Evolutionary conservation across 176 grass and related monocot species (phyloP), one percentile per base, ranked within the genome.

Genomic region (Avena sativa): DNA sequence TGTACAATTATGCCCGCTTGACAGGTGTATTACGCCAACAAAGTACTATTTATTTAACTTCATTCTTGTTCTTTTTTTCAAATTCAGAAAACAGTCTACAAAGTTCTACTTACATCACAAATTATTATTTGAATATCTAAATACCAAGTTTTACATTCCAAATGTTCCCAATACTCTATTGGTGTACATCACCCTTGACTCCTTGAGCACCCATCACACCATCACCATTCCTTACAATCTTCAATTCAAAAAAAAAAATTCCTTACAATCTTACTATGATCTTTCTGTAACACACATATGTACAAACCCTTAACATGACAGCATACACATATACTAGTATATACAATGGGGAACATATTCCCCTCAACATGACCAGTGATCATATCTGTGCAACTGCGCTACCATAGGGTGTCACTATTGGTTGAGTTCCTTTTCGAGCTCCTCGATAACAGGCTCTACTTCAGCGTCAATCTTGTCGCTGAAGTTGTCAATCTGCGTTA

Each of bases 351-450:
- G 61, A 86, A 6, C 19, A 19, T 30, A 46, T 16, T 19, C 80
- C 6, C 64, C 6, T 58, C 70, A 43, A 71, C 4, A 71, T 12
- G 4, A 36, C 5, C 9, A 28, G 14, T 76, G 61, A 85, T 88
- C 60, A 76, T 40, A 81, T 60, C 2, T 88, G 51, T 13, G 47
- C 12, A 49, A 81, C 50, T 69, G 11, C 63, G 74, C 55, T 19
- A 71, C 14, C 12, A 13, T 48, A 20, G 1, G 57, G 47, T 59
- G 57, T 36, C 11, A 44, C 16, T n/a, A n/a, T 53, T 84, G 76
- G 69, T 84, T 30, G 15, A 91, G 44, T 78, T 94, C 73, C 63
- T 88, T 91, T 76, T 88, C 87, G 55, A 92, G 61, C 67, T 92
- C 79, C 67, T 88, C 60, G 71, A 89, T 88, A 67, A 88, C 53